Evolutionary conservation across 106 monocot species (phyloP).

Genomic region (Dioscorea dumetorum): DNA sequence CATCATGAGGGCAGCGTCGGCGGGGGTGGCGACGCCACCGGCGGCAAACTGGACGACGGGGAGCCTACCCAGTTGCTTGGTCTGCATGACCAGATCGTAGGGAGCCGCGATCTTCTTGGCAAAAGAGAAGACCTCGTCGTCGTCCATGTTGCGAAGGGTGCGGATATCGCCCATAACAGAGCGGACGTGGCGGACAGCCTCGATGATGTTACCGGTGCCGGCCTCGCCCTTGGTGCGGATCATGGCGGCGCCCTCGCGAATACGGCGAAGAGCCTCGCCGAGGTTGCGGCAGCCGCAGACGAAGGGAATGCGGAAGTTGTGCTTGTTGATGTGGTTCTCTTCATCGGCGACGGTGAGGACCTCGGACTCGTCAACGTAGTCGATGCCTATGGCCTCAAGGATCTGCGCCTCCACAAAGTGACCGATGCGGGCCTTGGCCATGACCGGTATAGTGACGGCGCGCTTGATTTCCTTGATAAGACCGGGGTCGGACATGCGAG

Average conservation of each 20-base stretch:
- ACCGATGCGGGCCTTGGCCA: constrained; percentile 1
- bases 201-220: too few species aligned
- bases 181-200: too few species aligned
- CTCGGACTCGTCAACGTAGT: neutral
- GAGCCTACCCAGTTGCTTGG: constrained; percentile 30
- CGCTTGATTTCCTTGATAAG: constrained; percentile 1
- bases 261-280: neutral
- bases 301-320: too few species aligned
- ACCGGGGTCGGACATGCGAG: neutral
- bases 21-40: constrained; percentile 39
- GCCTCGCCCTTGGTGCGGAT: too few species aligned
- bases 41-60: constrained; percentile 42
- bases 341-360: neutral
- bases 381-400: neutral
- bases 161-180: too few species aligned
- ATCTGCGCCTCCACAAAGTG: constrained; percentile 3
- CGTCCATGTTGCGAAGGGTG: too few species aligned
- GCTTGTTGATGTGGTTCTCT: too few species aligned
- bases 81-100: constrained; percentile 44
- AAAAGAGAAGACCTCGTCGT: too few species aligned
- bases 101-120: neutral
- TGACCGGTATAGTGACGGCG: neutral
- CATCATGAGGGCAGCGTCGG: constrained; percentile 52
- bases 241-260: neutral
- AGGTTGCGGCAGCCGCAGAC: neutral